These are phyloP conservation scores for Nigrospora oryzae DNA, from an alignment of 2,329 filamentous ascomycete species.

Conservation along the genomic window DNA sequence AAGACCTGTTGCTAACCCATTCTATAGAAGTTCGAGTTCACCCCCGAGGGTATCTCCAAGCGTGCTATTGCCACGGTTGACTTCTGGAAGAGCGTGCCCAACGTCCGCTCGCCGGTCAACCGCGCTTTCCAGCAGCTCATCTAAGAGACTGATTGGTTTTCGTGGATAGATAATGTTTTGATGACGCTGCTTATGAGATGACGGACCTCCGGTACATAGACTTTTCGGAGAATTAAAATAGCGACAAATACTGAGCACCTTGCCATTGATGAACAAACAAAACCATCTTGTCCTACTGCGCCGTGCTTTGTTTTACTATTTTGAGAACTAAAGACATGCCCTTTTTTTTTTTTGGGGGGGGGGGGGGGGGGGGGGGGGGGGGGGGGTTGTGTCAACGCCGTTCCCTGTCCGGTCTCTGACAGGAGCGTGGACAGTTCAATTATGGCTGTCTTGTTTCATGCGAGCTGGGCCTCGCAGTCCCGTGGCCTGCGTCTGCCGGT, in stretches of 20 bases:
- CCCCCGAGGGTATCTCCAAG: slow-evolving; percentile 92
- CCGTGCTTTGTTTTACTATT: too few relatives aligned
- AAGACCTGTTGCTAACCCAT: slow-evolving; percentile 24
- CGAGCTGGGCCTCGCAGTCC: too few relatives aligned
- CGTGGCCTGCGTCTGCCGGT: too few relatives aligned
- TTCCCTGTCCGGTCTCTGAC: too few relatives aligned
- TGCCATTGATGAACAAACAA: too few relatives aligned
- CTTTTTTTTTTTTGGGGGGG: too few relatives aligned
- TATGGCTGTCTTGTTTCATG: too few relatives aligned
- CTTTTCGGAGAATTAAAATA: neutral
- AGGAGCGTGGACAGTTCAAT: too few relatives aligned
- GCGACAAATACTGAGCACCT: neutral
- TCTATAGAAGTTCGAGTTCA: slow-evolving; percentile 95
- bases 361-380: too few relatives aligned
- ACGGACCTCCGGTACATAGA: slow-evolving; percentile 1
- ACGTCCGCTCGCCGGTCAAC: slow-evolving; percentile 91
- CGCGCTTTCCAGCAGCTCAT: slow-evolving; percentile 96
- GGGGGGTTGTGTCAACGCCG: too few relatives aligned
- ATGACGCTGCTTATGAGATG: slow-evolving; percentile 1
- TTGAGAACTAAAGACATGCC: too few relatives aligned
- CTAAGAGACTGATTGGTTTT: slow-evolving; percentile 38
- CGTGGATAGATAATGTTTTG: neutral
- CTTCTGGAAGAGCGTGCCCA: slow-evolving; percentile 92
- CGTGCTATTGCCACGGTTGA: slow-evolving; percentile 84
- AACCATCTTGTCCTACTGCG: too few relatives aligned